Evolutionary conservation across 139 green algal species (phyloP).

Genomic region (Chlamydomonas sp.): DNA sequence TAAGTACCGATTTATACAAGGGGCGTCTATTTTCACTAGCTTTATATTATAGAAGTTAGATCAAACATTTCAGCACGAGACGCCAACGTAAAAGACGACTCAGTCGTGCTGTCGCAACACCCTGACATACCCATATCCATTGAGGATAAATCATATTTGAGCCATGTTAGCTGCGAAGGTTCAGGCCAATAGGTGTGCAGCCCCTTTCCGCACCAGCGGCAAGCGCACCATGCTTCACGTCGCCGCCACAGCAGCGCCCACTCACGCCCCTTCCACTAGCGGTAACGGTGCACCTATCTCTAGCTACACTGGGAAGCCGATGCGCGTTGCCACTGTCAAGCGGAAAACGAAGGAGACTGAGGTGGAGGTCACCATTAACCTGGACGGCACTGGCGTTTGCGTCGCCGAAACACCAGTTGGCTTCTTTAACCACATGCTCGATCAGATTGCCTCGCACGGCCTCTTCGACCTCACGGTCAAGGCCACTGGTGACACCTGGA

Average conservation of each 20-base stretch:
- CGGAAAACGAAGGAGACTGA: conserved; percentile 94
- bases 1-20: too few relatives aligned
- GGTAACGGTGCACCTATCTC: not conserved
- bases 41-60: too few relatives aligned
- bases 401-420: conserved; percentile 78
- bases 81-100: too few relatives aligned
- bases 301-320: not conserved
- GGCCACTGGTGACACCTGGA: conserved; percentile 93
- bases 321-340: conserved; percentile 41
- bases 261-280: not conserved
- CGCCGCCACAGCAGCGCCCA: conserved; percentile 3
- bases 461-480: conserved; percentile 87
- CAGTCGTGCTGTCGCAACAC: too few relatives aligned
- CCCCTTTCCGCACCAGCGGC: too few relatives aligned
- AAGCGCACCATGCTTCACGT: not conserved
- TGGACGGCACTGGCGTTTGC: conserved; percentile 94
- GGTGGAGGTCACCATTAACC: conserved; percentile 89
- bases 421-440: conserved; percentile 99
- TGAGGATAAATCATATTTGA: too few relatives aligned
- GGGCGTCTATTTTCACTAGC: too few relatives aligned
- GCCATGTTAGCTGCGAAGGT: too few relatives aligned
- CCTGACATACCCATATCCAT: too few relatives aligned
- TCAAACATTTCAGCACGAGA: too few relatives aligned
- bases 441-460: conserved; percentile 93
- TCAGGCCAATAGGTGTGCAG: too few relatives aligned